Evolutionary conservation across 768 basidiomycete genomes (phyloP).

Genomic region (Naganishia friedmannii): DNA sequence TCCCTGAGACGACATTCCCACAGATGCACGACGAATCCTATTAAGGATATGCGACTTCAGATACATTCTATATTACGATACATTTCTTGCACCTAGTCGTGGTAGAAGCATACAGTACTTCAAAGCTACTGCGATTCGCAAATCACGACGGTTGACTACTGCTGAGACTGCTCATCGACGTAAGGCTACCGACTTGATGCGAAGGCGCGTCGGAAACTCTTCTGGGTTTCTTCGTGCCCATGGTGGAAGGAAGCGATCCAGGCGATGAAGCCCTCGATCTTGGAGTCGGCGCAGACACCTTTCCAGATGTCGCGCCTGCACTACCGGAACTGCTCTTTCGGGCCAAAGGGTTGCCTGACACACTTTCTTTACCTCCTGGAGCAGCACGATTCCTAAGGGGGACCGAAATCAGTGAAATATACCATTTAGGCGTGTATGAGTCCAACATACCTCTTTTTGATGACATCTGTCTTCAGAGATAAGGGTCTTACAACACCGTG

Average conservation of each 20-base stretch:
- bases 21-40: not conserved
- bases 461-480: constrained; percentile 93
- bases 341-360: not conserved
- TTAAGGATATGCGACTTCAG: not conserved
- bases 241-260: not conserved
- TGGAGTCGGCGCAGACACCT: not conserved
- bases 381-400: constrained; percentile 26
- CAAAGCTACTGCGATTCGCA: not conserved
- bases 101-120: not conserved
- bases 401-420: not conserved
- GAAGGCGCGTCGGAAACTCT: constrained; percentile 6
- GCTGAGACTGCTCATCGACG: constrained; percentile 1
- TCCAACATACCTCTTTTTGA: constrained; percentile 67
- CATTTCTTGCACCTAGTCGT: not conserved
- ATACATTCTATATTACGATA: constrained; percentile 19
- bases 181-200: constrained; percentile 3
- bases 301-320: not conserved
- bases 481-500: constrained; percentile 92
- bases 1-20: too few relatives aligned
- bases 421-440: not conserved
- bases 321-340: constrained; percentile 12
- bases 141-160: constrained; percentile 7
- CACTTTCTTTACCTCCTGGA: constrained; percentile 27
- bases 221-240: constrained; percentile 7
- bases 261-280: constrained; percentile 13